A percentile compares a stretch with the other conserved stretches of the same genome.
Evolutionary conservation across 148 eudicot genomes (phyloP).

Genomic region (Beta vulgaris): DNA sequence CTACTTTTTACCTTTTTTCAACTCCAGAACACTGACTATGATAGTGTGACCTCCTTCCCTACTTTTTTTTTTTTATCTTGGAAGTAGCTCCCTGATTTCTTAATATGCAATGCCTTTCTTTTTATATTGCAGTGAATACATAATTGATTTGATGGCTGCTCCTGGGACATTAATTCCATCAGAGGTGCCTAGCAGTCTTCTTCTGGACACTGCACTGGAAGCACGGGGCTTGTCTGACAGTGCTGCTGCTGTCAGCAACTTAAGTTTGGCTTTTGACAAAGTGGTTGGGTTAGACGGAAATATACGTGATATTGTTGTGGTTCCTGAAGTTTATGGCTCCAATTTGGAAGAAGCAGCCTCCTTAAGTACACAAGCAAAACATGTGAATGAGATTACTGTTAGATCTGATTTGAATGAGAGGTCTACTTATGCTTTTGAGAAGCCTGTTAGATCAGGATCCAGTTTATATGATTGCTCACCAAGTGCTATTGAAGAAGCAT

Average conservation of each 20-base stretch:
- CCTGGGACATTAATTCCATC: slow-evolving; percentile 93
- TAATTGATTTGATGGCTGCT: slow-evolving; percentile 96
- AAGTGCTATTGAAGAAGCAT: slow-evolving; percentile 37
- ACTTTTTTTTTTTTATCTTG: not conserved
- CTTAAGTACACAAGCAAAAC: slow-evolving; percentile 26
- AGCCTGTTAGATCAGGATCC: slow-evolving; percentile 37
- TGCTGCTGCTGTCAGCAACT: slow-evolving; percentile 36
- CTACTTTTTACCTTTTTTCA: not conserved
- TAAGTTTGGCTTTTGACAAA: slow-evolving; percentile 43
- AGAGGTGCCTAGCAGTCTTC: slow-evolving; percentile 81
- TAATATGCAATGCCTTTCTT: slow-evolving; percentile 11
- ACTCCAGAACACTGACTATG: slow-evolving; percentile 5
- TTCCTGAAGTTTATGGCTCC: slow-evolving; percentile 32
- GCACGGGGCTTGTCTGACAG: slow-evolving; percentile 42
- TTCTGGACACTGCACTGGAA: slow-evolving; percentile 52
- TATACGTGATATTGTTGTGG: slow-evolving; percentile 34
- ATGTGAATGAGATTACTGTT: slow-evolving; percentile 27
- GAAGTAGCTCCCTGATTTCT: slow-evolving; percentile 1
- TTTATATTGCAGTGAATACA: slow-evolving; percentile 71
- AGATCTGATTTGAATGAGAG: slow-evolving; percentile 34
- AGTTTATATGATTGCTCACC: slow-evolving; percentile 36
- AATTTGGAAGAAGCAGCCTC: slow-evolving; percentile 33
- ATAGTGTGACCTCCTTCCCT: slow-evolving; percentile 1
- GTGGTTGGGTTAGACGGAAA: slow-evolving; percentile 31
- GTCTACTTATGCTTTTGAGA: slow-evolving; percentile 43